A percentile compares a stretch with the other conserved stretches of the same genome.
Conservation (phyloP, 129 eudicot species). For the Flaveria brownii region DNA sequence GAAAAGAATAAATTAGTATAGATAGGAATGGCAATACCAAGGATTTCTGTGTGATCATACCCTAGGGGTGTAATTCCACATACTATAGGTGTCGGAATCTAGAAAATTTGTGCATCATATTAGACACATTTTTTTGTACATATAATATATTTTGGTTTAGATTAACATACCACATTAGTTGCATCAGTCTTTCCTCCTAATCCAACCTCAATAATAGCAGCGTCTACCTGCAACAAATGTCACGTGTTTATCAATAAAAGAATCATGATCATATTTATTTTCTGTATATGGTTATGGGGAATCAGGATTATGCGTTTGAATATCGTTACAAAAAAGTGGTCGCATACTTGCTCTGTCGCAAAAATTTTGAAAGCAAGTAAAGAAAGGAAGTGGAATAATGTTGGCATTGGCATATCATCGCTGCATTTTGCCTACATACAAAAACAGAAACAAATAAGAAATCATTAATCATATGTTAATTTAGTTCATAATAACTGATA, state of each 20-base stretch:
- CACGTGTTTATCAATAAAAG: background rate
- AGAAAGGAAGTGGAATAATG: slow-evolving; percentile 86
- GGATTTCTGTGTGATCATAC: slow-evolving; percentile 95
- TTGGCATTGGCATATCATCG: slow-evolving; percentile 88
- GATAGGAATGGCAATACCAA: slow-evolving; percentile 57
- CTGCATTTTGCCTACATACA: slow-evolving; percentile 58
- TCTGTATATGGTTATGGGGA: slow-evolving; percentile 2
- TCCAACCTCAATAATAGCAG: slow-evolving; percentile 90
- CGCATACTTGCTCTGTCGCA: slow-evolving; percentile 70
- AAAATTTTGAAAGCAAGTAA: slow-evolving; percentile 93
- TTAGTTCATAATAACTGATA: slow-evolving; percentile 5
- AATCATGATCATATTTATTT: slow-evolving; percentile 9
- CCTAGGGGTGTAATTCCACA: slow-evolving; percentile 98
- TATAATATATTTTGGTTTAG: background rate
- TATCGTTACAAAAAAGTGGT: background rate
- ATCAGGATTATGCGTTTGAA: background rate
- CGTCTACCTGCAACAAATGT: slow-evolving; percentile 73
- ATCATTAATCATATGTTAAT: slow-evolving; percentile 2
- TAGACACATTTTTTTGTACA: background rate
- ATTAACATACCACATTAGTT: slow-evolving; percentile 79
- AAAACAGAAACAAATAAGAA: slow-evolving; percentile 16
- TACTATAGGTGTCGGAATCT: slow-evolving; percentile 83
- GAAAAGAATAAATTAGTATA: background rate
- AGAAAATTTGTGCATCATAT: slow-evolving; percentile 32
- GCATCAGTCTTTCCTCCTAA: slow-evolving; percentile 93